phyloP scores from a whole-genome alignment of 129 eudicot species.

The Logfia minima region DNA sequence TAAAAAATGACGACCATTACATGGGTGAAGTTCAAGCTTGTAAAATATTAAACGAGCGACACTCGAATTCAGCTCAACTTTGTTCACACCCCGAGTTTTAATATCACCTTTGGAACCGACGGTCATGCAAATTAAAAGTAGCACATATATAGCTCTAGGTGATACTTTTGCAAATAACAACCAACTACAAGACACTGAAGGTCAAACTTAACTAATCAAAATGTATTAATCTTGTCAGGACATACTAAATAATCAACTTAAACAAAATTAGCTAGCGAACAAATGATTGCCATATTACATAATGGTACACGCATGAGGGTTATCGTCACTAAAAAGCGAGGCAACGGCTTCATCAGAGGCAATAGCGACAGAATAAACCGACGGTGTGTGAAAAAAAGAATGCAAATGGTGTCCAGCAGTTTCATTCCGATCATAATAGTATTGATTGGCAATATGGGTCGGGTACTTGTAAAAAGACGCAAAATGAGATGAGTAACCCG shows the following conservation, averaged over 20 bases:
- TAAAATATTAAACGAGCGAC: too few relatives aligned
- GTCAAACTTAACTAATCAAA: background rate
- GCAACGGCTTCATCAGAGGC: constrained; percentile 91
- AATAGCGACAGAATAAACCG: constrained; percentile 76
- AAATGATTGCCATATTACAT: constrained; percentile 43
- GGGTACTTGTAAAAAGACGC: constrained; percentile 93
- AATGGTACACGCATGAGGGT: constrained; percentile 81
- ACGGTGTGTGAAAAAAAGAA: constrained; percentile 80
- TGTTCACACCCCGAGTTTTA: too few relatives aligned
- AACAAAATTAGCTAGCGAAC: background rate
- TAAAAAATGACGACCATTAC: too few relatives aligned
- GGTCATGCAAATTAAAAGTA: background rate
- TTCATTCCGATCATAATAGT: constrained; percentile 55
- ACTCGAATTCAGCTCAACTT: too few relatives aligned
- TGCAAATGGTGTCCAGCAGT: constrained; percentile 55
- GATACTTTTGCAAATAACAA: background rate
- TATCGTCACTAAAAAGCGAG: constrained; percentile 89
- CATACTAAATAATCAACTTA: constrained; percentile 6
- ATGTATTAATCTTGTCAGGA: background rate
- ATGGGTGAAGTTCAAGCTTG: too few relatives aligned
- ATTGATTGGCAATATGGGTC: constrained; percentile 59
- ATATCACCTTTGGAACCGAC: too few relatives aligned
- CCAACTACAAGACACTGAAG: background rate
- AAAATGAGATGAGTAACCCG: constrained; percentile 56
- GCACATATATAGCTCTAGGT: background rate